Base-by-base conservation (phyloP, 345 rosid species). In the Eucalyptus cloeziana region DNA sequence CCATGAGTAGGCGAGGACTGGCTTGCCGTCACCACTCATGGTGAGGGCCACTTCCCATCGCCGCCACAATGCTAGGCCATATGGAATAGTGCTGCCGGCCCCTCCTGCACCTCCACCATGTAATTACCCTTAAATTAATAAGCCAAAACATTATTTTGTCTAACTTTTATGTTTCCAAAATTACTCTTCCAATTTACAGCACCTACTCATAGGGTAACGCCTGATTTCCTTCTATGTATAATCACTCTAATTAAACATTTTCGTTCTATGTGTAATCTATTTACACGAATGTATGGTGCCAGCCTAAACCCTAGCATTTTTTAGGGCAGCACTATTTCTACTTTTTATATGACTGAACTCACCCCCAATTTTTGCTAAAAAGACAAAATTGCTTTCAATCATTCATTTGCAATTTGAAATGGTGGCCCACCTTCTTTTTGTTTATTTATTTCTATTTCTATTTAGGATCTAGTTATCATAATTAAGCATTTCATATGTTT, bases 271-370 rank as follows among this genome's bases (percentile, higher is more conserved):
- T 7, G 15, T 60, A 60, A 62, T 30, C 31, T 27, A 27, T 62
- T 30, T 27, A 60, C 31, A 60, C 0, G 8, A 62, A 13, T 62
- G 31, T 30, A 6, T 62, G 3, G 0, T 62, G 31, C 33, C 0
- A 27, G 4, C 15, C 16, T 62, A 27, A 30, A 62, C 4, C 69
- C 31, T 60, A 60, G 69, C 1, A 13, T 62, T 62, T 60, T 62
- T 12, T 27, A 27, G 31, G 31, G 31, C 0, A 27, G 15, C 31
- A 27, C 31, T 62, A 62, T 62, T 83, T 44, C 47, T 22, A 83
- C 30, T 83, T 17, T 17, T 37, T 37, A 83, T 37, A 44, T 62
- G 69, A 12, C 69, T 62, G 4, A 62, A 62, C 14, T 30, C 69
- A 62, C 31, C 31, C 69, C 16, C 31, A 62, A 62, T 62, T 62